Evolutionary conservation across 1,139 yeast genomes (phyloP), one percentile per base, ranked within the genome.

Genomic region (Geotrichum phurueaensis): DNA sequence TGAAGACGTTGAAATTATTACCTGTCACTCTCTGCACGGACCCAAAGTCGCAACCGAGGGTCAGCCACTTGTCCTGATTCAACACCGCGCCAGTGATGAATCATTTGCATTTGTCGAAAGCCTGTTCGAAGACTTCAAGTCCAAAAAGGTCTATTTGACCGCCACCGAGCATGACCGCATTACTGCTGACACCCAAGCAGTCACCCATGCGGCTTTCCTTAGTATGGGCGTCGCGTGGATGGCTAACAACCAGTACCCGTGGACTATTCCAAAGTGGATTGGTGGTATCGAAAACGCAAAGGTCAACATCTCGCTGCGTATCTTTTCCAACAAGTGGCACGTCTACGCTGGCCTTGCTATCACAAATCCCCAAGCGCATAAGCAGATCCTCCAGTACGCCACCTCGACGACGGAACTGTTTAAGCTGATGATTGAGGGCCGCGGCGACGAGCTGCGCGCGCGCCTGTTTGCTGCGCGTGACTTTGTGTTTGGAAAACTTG

Each of bases 171-270:
- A 94, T 72, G 99, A 94, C 71, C 83, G 83, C 66, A 94, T 94
- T 63, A 94, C 99, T 0, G 99, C 99, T 0, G 99, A 94, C 72
- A 95, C 98, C 3, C 99, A 94, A 73, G 99, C 98, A 0, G 97
- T 94, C 18, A 94, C 99, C 0, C 99, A 94, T 72, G 98, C 98
- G 6, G 98, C 98, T 0, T 94, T 94, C 70, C 78, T 94, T 63
- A 87, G 95, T 59, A 94, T 94, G 99, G 99, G 99, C 1, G 85
- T 86, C 10, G 99, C 99, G 1, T 94, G 99, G 99, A 87, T 83
- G 67, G 83, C 86, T 54, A 79, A 81, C 64, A 81, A 86, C 69
- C 87, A 89, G 70, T 94, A 91, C 71, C 99, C 99, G 0, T 94
- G 99, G 99, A 88, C 86, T 65, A 84, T 88, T 4, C 84, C 88